A percentile compares a stretch with the other conserved stretches of the same genome.
phyloP scores from a whole-genome alignment of 192 early-diverging fungal genomes.

The Coemansia sp. region DNA sequence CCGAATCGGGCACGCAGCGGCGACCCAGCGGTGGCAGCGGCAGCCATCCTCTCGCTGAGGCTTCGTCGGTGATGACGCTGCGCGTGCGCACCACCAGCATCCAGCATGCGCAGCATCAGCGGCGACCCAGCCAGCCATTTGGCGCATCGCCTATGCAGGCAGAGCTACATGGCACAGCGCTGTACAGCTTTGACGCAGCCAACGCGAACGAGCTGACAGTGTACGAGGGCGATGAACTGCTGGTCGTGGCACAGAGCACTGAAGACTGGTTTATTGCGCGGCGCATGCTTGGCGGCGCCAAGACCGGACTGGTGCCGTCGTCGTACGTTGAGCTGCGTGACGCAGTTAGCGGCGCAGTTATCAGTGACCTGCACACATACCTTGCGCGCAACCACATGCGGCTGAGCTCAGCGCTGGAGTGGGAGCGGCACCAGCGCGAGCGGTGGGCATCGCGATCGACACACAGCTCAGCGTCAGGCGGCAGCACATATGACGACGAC shows the following conservation, averaged over 20 bases:
- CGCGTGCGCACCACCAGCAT: conserved; percentile 53
- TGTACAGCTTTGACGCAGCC: conserved; percentile 75
- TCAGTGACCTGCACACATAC: conserved; percentile 65
- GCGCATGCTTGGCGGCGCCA: conserved; percentile 61
- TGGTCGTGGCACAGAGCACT: conserved; percentile 77
- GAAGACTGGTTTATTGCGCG: conserved; percentile 80
- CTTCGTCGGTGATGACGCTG: conserved; percentile 26
- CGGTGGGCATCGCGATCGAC: conserved; percentile 27
- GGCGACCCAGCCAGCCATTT: conserved; percentile 31
- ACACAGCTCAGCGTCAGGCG: conserved; percentile 34
- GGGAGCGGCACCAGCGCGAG: conserved; percentile 60
- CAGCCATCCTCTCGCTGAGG: conserved; percentile 13
- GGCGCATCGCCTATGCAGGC: conserved; percentile 15
- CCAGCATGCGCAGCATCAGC: conserved; percentile 30
- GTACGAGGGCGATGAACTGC: conserved; percentile 67
- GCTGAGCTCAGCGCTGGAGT: conserved; percentile 57
- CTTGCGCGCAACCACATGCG: conserved; percentile 43
- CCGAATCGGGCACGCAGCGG: conserved; percentile 23
- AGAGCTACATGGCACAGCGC: conserved; percentile 66
- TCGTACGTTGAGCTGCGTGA: conserved; percentile 75
- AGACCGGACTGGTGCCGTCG: conserved; percentile 73
- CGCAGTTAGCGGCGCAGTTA: conserved; percentile 62
- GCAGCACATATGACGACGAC: conserved; percentile 38
- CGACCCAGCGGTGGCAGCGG: conserved; percentile 30
- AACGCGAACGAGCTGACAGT: conserved; percentile 71